phyloP scores from a whole-genome alignment of 352 stramenopile species.

The Pythium aphanidermatum region DNA sequence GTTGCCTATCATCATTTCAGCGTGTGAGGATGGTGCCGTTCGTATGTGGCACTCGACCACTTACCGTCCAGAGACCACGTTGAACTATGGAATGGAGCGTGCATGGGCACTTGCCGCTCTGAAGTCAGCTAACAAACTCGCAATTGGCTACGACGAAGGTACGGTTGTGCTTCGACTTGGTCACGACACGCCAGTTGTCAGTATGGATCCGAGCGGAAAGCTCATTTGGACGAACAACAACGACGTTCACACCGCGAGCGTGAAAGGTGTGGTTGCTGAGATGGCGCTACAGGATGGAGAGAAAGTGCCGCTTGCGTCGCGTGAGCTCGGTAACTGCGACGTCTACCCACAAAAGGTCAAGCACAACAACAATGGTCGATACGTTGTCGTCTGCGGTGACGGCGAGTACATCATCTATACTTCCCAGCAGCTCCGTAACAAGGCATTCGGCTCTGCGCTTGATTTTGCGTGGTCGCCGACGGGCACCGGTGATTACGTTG shows the following conservation, averaged over 20 bases:
- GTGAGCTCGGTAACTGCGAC: constrained; percentile 96
- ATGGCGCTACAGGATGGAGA: constrained; percentile 86
- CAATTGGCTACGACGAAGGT: constrained; percentile 93
- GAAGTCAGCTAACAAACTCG: constrained; percentile 86
- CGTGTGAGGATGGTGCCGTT: constrained; percentile 95
- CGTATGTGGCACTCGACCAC: constrained; percentile 92
- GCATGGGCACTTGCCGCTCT: constrained; percentile 93
- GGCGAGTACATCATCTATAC: constrained; percentile 99
- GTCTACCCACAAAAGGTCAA: constrained; percentile 97
- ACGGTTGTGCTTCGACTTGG: constrained; percentile 97
- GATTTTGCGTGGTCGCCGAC: constrained; percentile 98
- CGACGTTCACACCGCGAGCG: constrained; percentile 93
- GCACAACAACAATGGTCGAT: constrained; percentile 99
- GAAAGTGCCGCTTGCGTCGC: constrained; percentile 67
- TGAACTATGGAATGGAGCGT: constrained; percentile 99
- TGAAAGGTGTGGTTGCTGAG: constrained; percentile 86
- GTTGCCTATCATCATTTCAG: constrained; percentile 97
- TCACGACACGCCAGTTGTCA: constrained; percentile 96
- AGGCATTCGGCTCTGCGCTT: constrained; percentile 95
- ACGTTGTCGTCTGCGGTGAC: constrained; percentile 98
- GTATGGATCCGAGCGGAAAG: constrained; percentile 96
- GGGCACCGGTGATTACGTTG: constrained; percentile 98
- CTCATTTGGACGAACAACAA: constrained; percentile 98
- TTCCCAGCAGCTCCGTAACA: constrained; percentile 92
- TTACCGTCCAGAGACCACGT: constrained; percentile 96